Evolutionary conservation across 257 asterid species (phyloP), one percentile per base, ranked within the genome.

Genomic region (Coffea eugenioides): DNA sequence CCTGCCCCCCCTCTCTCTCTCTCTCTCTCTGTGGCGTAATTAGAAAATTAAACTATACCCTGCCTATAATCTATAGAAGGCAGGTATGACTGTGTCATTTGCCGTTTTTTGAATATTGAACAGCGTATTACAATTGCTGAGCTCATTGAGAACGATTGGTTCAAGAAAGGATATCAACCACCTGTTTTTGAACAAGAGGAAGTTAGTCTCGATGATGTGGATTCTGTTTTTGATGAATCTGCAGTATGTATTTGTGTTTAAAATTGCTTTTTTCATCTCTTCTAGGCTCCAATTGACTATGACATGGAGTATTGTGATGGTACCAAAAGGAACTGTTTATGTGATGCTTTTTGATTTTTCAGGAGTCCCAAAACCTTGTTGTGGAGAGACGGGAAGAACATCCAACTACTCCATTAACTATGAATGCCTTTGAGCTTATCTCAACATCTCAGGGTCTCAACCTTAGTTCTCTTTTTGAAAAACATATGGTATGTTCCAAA

Each of bases 391-490:
- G 93, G 66, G 97, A 91, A 77, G 95, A 79, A 73, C 86, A 80
- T 34, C 90, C 95, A 20, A 36, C 87, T 8, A 80, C 90, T 51
- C 99, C 99, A n/a, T 85, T 82, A 71, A 79, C 94, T 43, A 95
- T 95, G 99, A 95, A 95, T 46, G 99, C 98, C 11, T 95, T 95
- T 75, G 99, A 95, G 86, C 97, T 95, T 66, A 95, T 95, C 76
- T 95, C 99, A 71, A 95, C 92, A 79, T 95, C 99, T 45, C 98
- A 93, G 91, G 98, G 99, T 85, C 96, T 95, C 83, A 93, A 93
- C 84, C 95, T 95, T 77, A 88, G 91, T 84, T 82, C 91, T 81
- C 98, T 95, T 57, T 95, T 95, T 80, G 98, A 95, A 87, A 92
- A 93, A 86, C 95, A 95, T 85, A 90, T 93, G 98, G 98, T 95